Evolutionary conservation across 805 yeast species (phyloP), one percentile per base, ranked within the genome.

Genomic region (Wickerhamiella cacticola): DNA sequence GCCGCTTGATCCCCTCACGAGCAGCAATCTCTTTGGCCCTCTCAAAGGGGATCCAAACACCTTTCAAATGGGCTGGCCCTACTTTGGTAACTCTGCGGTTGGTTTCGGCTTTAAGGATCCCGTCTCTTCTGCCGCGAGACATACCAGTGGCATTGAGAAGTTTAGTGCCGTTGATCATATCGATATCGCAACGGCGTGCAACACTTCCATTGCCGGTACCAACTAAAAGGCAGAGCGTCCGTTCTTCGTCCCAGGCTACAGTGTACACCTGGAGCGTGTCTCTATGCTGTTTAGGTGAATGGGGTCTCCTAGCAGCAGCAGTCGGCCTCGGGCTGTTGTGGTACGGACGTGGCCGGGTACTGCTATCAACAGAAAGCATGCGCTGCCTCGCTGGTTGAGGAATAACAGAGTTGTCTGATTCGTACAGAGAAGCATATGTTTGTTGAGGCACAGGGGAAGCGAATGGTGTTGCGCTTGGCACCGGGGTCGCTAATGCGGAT

Each of bases 141-240:
- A 56, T 49, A 5, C 53, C 46, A 2, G 54, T 52, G 12, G 52
- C 52, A 36, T 57, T 57, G 39, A 57, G 35, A 4, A 57, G 55
- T 35, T 57, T 57, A 3, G 60, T 57, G n/a, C 59, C 60, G 29
- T 57, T 57, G 31, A 57, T 55, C 60, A 57, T 56, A 48, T 56
- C 55, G 44, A 55, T 57, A 49, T 57, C 60, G 36, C 54, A 55
- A 5, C 60, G 39, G 1, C 60, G 45, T 1, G 59, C 51, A 4
- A 57, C 55, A 13, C 36, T 26, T 6, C 41, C 39, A 2, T 52
- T 48, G 1, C 43, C 35, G 10, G 38, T 13, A 23, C 48, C 52
- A 1, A 57, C 59, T 2, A 52, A 48, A 12, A 56, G 28, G 47
- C 60, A 57, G 3, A 57, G 43, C 10, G 59, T 56, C 1, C 46